A percentile compares a stretch with the other conserved stretches of the same genome.
Evolutionary conservation across 164 flowering plant genomes (phyloP).

Genomic region (Sextonia rubra): DNA sequence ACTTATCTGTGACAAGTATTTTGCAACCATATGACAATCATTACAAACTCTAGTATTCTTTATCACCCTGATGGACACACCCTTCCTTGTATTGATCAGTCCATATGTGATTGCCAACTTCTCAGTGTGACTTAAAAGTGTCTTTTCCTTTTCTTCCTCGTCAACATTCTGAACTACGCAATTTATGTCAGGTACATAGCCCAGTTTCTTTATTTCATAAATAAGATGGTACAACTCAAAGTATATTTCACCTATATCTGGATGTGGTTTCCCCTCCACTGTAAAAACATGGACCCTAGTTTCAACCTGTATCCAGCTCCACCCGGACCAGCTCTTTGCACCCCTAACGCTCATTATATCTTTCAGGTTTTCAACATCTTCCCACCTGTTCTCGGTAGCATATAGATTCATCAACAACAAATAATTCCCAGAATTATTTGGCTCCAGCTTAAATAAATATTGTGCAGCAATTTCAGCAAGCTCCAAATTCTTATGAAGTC

Average conservation of each 20-base stretch:
- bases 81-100: conserved; percentile 33
- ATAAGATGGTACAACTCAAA: conserved; percentile 53
- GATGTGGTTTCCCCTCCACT: conserved; percentile 35
- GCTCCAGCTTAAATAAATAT: conserved; percentile 48
- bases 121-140: conserved; percentile 54
- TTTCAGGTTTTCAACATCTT: conserved; percentile 40
- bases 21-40: conserved; percentile 59
- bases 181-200: conserved; percentile 47
- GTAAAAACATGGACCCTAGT: conserved; percentile 42
- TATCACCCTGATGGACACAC: conserved; percentile 43
- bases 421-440: conserved; percentile 55
- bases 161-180: conserved; percentile 46
- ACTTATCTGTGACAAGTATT: conserved; percentile 44
- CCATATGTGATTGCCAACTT: conserved; percentile 64
- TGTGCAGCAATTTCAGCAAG: conserved; percentile 52
- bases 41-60: conserved; percentile 54
- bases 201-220: conserved; percentile 46
- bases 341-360: conserved; percentile 32
- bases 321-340: conserved; percentile 29
- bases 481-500: conserved; percentile 36
- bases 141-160: conserved; percentile 44
- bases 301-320: conserved; percentile 60
- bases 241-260: conserved; percentile 51
- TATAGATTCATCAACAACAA: conserved; percentile 46
- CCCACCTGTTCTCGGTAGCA: conserved; percentile 40